Evolutionary conservation across 441 rosid genomes (phyloP).

Genomic region (Kokia cookei): DNA sequence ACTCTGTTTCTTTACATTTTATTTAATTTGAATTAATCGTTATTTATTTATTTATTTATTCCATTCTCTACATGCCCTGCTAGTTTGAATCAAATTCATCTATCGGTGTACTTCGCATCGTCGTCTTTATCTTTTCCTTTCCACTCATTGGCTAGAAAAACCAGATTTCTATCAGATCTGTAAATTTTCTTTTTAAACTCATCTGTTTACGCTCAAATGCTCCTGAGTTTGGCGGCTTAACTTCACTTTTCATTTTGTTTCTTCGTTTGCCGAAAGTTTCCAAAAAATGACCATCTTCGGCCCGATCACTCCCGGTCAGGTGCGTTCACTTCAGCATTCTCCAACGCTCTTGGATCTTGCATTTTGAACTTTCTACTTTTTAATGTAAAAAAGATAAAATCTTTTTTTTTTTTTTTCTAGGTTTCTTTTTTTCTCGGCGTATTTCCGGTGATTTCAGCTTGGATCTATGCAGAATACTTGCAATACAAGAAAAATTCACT

Average conservation of each 20-base stretch:
- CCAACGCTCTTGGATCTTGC: not conserved
- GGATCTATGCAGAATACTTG: conserved; percentile 59
- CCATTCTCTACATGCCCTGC: too few species aligned
- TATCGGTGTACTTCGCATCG: conserved; percentile 2
- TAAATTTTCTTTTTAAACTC: not conserved
- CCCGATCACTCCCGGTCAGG: conserved; percentile 81
- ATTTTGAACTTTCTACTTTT: not conserved
- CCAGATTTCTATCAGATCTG: conserved; percentile 27
- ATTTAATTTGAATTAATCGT: not conserved
- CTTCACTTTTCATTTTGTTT: not conserved
- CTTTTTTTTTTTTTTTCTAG: conserved; percentile 29
- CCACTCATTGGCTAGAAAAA: too few species aligned
- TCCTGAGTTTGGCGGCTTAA: conserved; percentile 7
- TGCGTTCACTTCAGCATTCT: conserved; percentile 20
- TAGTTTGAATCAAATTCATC: conserved; percentile 12
- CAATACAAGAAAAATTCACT: conserved; percentile 34
- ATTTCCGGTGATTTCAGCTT: conserved; percentile 43
- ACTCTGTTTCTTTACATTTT: not conserved
- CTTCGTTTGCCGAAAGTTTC: not conserved
- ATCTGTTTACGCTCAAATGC: conserved; percentile 17
- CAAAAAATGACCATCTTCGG: conserved; percentile 48
- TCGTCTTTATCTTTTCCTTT: not conserved
- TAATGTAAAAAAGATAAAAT: not conserved
- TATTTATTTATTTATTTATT: not conserved
- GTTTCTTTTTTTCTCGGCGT: conserved; percentile 52